phyloP scores from a whole-genome alignment of 2,329 filamentous ascomycete species.

The Periglandula ipomoeae region DNA sequence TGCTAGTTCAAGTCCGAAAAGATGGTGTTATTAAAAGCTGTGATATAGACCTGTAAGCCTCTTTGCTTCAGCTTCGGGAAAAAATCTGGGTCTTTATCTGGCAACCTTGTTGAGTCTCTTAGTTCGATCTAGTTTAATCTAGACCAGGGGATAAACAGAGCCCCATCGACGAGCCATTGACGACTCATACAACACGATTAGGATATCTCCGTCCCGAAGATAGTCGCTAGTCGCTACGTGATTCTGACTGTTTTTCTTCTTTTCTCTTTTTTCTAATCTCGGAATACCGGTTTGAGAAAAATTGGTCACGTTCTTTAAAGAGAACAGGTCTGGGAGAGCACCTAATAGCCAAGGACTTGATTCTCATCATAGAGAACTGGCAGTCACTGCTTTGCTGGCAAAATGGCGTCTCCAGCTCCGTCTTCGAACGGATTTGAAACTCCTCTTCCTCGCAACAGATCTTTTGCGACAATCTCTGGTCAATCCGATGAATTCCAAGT shows the following conservation, averaged over 20 bases:
- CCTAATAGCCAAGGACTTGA: too few relatives aligned
- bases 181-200: neutral
- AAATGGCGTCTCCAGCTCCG: constrained; percentile 4
- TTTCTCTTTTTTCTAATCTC: neutral
- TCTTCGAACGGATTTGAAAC: constrained; percentile 1
- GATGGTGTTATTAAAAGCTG: neutral
- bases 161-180: neutral
- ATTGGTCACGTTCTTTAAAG: neutral
- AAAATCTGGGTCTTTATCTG: neutral
- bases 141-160: neutral
- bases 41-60: neutral
- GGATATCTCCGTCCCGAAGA: neutral
- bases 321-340: neutral
- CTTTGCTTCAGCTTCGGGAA: neutral
- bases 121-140: neutral
- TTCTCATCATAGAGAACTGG: too few relatives aligned
- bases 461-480: constrained; percentile 5
- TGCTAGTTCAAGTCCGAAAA: neutral
- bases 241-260: neutral
- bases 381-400: neutral
- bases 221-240: neutral
- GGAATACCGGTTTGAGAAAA: neutral
- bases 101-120: neutral
- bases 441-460: constrained; percentile 6
- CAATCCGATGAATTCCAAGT: constrained; percentile 1